phyloP scores from a whole-genome alignment of 345 rosid genomes.

The Dovyalis caffra region DNA sequence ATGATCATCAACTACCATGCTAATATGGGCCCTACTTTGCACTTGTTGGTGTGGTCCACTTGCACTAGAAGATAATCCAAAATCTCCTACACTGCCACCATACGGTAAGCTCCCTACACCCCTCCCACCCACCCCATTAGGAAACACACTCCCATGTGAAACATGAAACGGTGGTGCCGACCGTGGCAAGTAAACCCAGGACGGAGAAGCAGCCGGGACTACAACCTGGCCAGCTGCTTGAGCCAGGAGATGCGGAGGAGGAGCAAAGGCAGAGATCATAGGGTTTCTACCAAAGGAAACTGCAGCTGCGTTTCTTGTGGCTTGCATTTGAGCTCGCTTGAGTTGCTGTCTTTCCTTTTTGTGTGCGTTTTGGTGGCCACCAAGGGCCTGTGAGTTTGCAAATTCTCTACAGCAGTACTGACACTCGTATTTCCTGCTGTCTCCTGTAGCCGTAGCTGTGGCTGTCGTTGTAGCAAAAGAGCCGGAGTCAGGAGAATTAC shows the following conservation, averaged over 20 bases:
- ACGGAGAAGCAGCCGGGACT: constrained; percentile 39
- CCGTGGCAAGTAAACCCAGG: constrained; percentile 91
- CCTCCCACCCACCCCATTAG: constrained; percentile 24
- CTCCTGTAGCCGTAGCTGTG: neutral
- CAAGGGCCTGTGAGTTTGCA: constrained; percentile 90
- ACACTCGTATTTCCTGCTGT: constrained; percentile 71
- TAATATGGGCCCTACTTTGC: constrained; percentile 22
- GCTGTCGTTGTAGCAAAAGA: neutral
- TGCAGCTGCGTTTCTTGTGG: constrained; percentile 38
- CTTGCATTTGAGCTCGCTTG: constrained; percentile 90
- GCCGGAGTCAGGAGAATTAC: constrained; percentile 1
- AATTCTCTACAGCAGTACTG: constrained; percentile 88
- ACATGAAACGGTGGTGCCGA: constrained; percentile 66
- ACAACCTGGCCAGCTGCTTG: constrained; percentile 41
- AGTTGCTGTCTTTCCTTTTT: constrained; percentile 91
- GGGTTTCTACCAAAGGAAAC: constrained; percentile 55
- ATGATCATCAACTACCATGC: constrained; percentile 10
- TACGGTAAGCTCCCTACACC: constrained; percentile 43
- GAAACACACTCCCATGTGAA: constrained; percentile 49
- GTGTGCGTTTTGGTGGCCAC: constrained; percentile 99
- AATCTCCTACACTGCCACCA: constrained; percentile 41
- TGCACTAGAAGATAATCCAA: neutral
- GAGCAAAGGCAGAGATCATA: constrained; percentile 53
- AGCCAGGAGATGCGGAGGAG: constrained; percentile 54
- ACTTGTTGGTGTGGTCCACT: constrained; percentile 14